Percentiles rank a stretch among this genome's conserved stretches.
These are phyloP conservation scores for Cucurbita pepo DNA, from an alignment of 306 rosid genomes.

Conservation along the genomic window DNA sequence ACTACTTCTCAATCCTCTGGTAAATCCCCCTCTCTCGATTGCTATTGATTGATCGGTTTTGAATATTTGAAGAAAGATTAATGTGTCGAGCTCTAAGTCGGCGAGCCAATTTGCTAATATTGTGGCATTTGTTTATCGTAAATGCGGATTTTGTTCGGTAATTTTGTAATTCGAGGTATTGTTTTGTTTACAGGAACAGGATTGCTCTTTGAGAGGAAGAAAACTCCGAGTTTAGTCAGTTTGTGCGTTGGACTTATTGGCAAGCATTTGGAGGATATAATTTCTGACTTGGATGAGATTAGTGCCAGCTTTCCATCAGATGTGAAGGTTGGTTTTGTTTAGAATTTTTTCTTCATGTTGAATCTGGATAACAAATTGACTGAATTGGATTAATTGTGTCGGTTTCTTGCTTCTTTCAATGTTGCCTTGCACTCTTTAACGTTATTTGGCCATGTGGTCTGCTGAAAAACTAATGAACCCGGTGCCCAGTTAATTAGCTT, in stretches of 20 bases:
- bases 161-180: neutral
- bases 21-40: neutral
- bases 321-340: conserved; percentile 36
- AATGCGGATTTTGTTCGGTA: neutral
- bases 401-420: neutral
- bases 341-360: neutral
- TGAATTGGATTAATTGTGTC: neutral
- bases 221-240: conserved; percentile 47
- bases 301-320: conserved; percentile 50
- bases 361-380: neutral
- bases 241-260: conserved; percentile 75
- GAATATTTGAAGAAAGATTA: neutral
- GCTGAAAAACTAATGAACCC: neutral
- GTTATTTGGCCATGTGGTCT: neutral
- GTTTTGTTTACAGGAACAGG: conserved; percentile 20
- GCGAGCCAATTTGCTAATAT: neutral
- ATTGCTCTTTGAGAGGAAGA: conserved; percentile 22
- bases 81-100: neutral
- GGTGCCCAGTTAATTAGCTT: neutral
- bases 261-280: conserved; percentile 65
- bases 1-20: neutral
- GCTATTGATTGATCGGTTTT: neutral
- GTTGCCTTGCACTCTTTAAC: neutral
- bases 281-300: conserved; percentile 60
- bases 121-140: neutral